Evolutionary conservation across 1,139 yeast genomes (phyloP).

Genomic region (Pichia sp.): DNA sequence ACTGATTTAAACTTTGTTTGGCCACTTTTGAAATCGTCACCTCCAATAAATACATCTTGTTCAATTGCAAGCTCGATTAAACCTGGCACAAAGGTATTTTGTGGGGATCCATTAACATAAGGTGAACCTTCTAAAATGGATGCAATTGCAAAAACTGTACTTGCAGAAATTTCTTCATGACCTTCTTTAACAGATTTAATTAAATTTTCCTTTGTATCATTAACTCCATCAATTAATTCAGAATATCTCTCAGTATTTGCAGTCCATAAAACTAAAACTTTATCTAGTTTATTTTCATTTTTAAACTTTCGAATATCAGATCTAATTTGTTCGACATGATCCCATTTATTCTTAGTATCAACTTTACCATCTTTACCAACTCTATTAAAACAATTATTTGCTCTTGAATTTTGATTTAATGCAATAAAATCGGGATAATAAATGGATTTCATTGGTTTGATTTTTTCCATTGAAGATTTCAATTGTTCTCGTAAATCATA

Average conservation of each 20-base stretch:
- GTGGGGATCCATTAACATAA: conserved; percentile 95
- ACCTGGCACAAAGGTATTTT: conserved; percentile 95
- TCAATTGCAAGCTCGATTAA: conserved; percentile 83
- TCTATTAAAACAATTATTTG: conserved; percentile 74
- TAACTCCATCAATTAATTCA: conserved; percentile 69
- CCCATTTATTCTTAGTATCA: conserved; percentile 68
- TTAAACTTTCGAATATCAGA: conserved; percentile 79
- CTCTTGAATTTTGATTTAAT: conserved; percentile 87
- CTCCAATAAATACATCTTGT: conserved; percentile 76
- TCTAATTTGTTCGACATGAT: conserved; percentile 82
- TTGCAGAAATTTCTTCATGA: conserved; percentile 83
- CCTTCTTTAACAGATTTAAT: conserved; percentile 66
- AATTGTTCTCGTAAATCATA: conserved; percentile 77
- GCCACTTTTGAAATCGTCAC: conserved; percentile 96
- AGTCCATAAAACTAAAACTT: conserved; percentile 90
- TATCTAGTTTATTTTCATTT: conserved; percentile 64
- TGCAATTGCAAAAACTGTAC: conserved; percentile 89
- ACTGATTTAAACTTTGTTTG: conserved; percentile 95
- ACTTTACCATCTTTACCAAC: conserved; percentile 41
- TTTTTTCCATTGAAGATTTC: conserved; percentile 54
- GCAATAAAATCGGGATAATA: conserved; percentile 97
- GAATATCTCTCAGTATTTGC: conserved; percentile 96
- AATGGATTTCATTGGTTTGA: conserved; percentile 73
- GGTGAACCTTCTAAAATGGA: conserved; percentile 82
- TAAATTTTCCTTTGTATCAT: conserved; percentile 82